These are phyloP conservation scores for Hypomyces perniciosus DNA, from an alignment of 2,329 filamentous ascomycete genomes.

Conservation along the genomic window DNA sequence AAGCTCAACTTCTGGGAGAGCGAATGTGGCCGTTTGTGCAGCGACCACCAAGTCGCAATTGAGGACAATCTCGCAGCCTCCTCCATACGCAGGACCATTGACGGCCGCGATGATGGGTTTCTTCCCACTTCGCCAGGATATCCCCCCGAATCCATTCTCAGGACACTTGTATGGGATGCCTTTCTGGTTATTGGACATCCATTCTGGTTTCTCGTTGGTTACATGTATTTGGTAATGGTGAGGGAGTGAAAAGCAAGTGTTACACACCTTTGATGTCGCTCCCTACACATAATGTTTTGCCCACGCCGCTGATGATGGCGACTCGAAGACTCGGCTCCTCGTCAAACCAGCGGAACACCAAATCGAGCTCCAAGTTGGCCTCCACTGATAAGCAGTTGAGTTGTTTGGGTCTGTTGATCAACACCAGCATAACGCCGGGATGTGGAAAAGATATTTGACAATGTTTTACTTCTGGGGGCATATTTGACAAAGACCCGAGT, in stretches of 20 bases:
- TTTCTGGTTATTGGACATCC: conserved; percentile 25
- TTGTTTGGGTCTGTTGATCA: not conserved
- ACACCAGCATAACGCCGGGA: conserved; percentile 2
- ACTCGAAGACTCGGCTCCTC: conserved; percentile 41
- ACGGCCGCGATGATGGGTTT: conserved; percentile 56
- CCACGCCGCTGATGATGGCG: conserved; percentile 45
- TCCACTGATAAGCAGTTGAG: not conserved
- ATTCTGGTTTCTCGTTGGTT: conserved; percentile 30
- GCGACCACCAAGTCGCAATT: conserved; percentile 51
- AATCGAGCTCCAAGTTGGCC: conserved; percentile 39
- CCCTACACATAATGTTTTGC: conserved; percentile 49
- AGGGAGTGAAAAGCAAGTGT: conserved; percentile 16
- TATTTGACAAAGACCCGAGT: not conserved
- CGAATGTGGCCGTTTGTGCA: conserved; percentile 44
- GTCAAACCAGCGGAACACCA: conserved; percentile 49
- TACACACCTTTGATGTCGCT: conserved; percentile 41
- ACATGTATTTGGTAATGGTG: conserved; percentile 47
- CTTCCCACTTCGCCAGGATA: conserved; percentile 51
- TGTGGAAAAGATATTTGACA: conserved; percentile 3
- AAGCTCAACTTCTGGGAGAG: conserved; percentile 47
- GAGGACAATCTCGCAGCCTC: conserved; percentile 51
- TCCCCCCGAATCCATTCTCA: conserved; percentile 36
- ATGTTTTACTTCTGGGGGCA: not conserved
- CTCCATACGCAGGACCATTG: conserved; percentile 51
- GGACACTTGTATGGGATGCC: not conserved